Base-by-base conservation (phyloP, 176 grass and related monocot genomes). In the Stipa capillata region DNA sequence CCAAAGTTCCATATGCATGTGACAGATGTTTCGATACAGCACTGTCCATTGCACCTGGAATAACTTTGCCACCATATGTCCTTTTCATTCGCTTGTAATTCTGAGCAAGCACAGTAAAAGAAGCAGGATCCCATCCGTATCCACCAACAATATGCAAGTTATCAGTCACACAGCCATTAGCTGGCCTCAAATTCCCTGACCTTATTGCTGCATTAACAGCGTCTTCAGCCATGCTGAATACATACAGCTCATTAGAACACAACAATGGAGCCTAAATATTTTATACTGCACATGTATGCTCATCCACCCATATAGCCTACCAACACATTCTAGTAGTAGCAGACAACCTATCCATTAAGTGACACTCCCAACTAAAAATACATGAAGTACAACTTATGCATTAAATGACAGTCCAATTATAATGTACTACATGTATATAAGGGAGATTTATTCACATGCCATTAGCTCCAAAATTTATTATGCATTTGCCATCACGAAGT, bases 161-260 rank as follows among this genome's bases (percentile, higher is more conserved):
- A 37, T 98, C 88, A 15, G 92, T 94, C 77, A 98, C 90, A 83
- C 92, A 98, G 23, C 65, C 85, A 89, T 98, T 98, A 47, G 73
- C 59, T 45, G 90, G 64, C 79, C 89, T 92, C 84, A 98, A 86
- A 87, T 89, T 85, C 69, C 92, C 95, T 50, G 85, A 86, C n/a
- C 70, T 83, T 88, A 98, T 86, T 66, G 95, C 92, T 44, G 77
- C 90, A 83, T 93, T 84, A 85, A 94, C 83, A 74, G 89, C 95
- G 78, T 98, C 95, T 81, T 94, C 95, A 75, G 95, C 95, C 95
- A 94, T 98, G 84, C 95, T 98, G 84, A 82, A 47, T 45, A 57
- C 52, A 69, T 17, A 21, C 3, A 77, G 21, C 21, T 76, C 9
- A 82, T 88, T 51, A 92, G 70, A 41, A 78, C 21, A 57, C 35